Evolutionary conservation across 1,284 basidiomycete genomes (phyloP), one percentile per base, ranked within the genome.

Genomic region (Ceratobasidium sp.): DNA sequence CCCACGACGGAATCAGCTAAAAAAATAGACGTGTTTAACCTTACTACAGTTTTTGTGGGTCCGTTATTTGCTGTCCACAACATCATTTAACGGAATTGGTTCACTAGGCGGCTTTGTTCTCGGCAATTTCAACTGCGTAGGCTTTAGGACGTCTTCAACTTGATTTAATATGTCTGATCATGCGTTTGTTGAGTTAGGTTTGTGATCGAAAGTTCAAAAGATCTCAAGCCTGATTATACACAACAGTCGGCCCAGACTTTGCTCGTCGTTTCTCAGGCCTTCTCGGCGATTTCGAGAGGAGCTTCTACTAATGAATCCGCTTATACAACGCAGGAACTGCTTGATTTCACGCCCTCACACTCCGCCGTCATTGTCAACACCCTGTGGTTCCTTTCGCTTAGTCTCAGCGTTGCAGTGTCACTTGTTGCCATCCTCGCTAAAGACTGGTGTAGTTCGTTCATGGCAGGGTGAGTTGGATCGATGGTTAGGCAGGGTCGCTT

Each of bases 31-130:
- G 32, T 43, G 32, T 43, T 29, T n/a, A 27, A 7, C 15, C n/a
- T 0, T 38, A 49, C 45, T 43, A 43, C n/a, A 62, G 58, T 62
- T 25, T 62, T 62, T 38, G 58, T 62, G 22, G 27, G 58, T n/a
- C 17, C 22, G 25, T 43, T 10, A 5, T 13, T 10, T 13, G n/a
- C 1, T 7, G 10, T 17, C 32, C 17, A 10, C 12, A 50, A 17
- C 35, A n/a, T 13, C 10, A 17, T 25, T 13, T 35, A n/a, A n/a
- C n/a, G n/a, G n/a, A 25, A 15, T n/a, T 22, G 2, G 7, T 27
- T 2, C 34, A 20, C 12, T 55, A 55, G 53, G 53, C 53, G 8
- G 53, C 53, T 5, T 25, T 55, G 53, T 55, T 55, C 34, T 55
- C 53, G 5, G 53, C 53, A n/a, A 55, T 55, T 5, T 35, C 34